phyloP scores from a whole-genome alignment of 2,329 filamentous ascomycete genomes.

The Aureobasidium mangrovei region DNA sequence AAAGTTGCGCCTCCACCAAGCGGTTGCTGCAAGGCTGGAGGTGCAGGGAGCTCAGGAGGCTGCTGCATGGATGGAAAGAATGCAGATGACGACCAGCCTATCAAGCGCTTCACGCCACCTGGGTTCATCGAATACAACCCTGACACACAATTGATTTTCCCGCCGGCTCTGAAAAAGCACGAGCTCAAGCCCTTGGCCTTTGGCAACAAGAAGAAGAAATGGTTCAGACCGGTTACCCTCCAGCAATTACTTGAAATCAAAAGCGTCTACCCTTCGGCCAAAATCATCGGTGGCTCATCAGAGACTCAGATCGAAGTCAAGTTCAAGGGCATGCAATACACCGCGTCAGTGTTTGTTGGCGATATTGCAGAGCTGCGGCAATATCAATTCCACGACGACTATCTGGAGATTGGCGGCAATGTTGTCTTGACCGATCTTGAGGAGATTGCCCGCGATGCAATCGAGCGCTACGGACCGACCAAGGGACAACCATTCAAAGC shows the following conservation, averaged over 20 bases:
- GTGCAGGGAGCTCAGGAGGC: slow-evolving; percentile 27
- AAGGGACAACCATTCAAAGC: slow-evolving; percentile 76
- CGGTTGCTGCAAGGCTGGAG: slow-evolving; percentile 61
- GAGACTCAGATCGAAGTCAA: slow-evolving; percentile 98
- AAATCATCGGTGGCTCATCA: slow-evolving; percentile 90
- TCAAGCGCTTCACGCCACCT: slow-evolving; percentile 67
- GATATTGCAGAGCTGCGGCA: slow-evolving; percentile 85
- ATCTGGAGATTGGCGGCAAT: slow-evolving; percentile 89
- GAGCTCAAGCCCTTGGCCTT: slow-evolving; percentile 74
- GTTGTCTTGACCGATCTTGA: slow-evolving; percentile 88
- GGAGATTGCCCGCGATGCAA: slow-evolving; percentile 67
- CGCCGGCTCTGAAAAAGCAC: slow-evolving; percentile 73
- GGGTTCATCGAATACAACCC: slow-evolving; percentile 92
- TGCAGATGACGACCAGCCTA: slow-evolving; percentile 35
- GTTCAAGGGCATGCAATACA: slow-evolving; percentile 90
- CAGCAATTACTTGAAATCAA: slow-evolving; percentile 90
- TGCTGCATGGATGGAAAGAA: slow-evolving; percentile 27
- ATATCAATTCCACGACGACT: slow-evolving; percentile 68
- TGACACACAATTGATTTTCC: slow-evolving; percentile 92
- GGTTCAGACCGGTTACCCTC: slow-evolving; percentile 83
- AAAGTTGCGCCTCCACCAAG: slow-evolving; percentile 20
- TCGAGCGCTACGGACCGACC: slow-evolving; percentile 64
- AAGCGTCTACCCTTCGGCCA: slow-evolving; percentile 70
- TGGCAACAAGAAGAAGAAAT: slow-evolving; percentile 88
- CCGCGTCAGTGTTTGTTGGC: slow-evolving; percentile 81